Evolutionary conservation across 257 asterid species (phyloP), one percentile per base, ranked within the genome.

Genomic region (Nicotiana undulata): DNA sequence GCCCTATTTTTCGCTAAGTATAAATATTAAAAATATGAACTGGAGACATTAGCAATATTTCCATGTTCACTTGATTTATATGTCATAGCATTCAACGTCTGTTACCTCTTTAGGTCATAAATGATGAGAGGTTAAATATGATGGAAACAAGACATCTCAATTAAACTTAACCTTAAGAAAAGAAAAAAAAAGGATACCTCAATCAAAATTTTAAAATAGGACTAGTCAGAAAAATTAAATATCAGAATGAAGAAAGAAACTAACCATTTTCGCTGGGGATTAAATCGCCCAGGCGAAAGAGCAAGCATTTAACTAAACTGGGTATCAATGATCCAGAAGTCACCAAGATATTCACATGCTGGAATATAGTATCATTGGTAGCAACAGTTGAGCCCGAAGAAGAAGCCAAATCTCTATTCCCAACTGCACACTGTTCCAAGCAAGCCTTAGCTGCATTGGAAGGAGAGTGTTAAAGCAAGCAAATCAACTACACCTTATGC

Each of bases 251-350:
- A 53, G 44, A 82, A 85, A 79, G 34, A 20, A 79, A 88, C 95
- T 82, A 80, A 95, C 98, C 98, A 77, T 93, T 95, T 49, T 89
- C 87, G 83, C 89, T 90, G 77, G 93, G 79, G 78, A 95, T 46
- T 68, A 92, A 59, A 64, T 82, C 85, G 81, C 88, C 92, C 29
- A 95, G 96, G 49, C 95, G 90, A 81, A 87, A 92, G 86, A 91
- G 92, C 79, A 93, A 86, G 92, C 98, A 93, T 85, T 95, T 95
- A 86, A 89, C 96, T 81, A 95, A 88, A 92, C 98, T 95, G 82
- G 99, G 98, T 85, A 95, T 80, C 82, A 95, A 91, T 26, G 97
- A 88, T 28, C 98, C 98, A 37, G 98, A 90, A 78, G 99, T 95
- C 82, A 95, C 99, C 40, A 95, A 83, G 78, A 95, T 81, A 80